Conservation (phyloP, 208 protist genomes). For the Eutreptiella sp. region DNA sequence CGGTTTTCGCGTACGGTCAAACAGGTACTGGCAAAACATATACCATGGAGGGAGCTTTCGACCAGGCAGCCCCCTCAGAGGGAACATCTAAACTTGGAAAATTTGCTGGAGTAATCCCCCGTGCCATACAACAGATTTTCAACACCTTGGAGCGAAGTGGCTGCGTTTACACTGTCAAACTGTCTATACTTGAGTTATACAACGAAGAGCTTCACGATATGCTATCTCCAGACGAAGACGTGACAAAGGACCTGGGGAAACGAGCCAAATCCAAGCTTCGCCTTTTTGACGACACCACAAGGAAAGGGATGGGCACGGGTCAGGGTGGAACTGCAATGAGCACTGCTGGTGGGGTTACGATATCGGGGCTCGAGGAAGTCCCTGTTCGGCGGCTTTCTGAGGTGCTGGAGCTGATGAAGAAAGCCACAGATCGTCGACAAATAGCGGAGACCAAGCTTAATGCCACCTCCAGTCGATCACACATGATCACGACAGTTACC, state of each 20-base stretch:
- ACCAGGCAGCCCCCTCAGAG: neutral
- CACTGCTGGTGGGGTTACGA: too few species aligned
- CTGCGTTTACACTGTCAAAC: slow-evolving; percentile 38
- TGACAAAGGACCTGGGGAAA: slow-evolving; percentile 31
- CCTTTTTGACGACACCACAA: slow-evolving; percentile 26
- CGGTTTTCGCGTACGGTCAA: slow-evolving; percentile 47
- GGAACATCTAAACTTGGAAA: neutral
- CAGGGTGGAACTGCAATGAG: slow-evolving; percentile 12
- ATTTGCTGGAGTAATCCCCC: slow-evolving; percentile 37
- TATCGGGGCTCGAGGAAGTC: slow-evolving; percentile 49
- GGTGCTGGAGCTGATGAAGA: slow-evolving; percentile 44
- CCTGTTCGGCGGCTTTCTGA: slow-evolving; percentile 32
- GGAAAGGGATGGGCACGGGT: slow-evolving; percentile 11
- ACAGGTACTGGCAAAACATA: slow-evolving; percentile 35
- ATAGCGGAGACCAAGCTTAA: slow-evolving; percentile 60
- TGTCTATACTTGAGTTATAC: slow-evolving; percentile 45
- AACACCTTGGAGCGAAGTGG: slow-evolving; percentile 38
- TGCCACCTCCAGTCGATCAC: slow-evolving; percentile 49
- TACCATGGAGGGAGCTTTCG: slow-evolving; percentile 32
- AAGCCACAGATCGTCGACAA: slow-evolving; percentile 35
- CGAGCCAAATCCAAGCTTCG: too few species aligned
- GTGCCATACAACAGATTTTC: slow-evolving; percentile 54
- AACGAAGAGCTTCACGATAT: slow-evolving; percentile 56
- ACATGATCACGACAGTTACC: slow-evolving; percentile 62
- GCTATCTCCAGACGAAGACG: slow-evolving; percentile 20